A percentile compares a stretch with the other conserved stretches of the same genome.
phyloP scores from a whole-genome alignment of 305 asterid species.

The Rubia peregrina region DNA sequence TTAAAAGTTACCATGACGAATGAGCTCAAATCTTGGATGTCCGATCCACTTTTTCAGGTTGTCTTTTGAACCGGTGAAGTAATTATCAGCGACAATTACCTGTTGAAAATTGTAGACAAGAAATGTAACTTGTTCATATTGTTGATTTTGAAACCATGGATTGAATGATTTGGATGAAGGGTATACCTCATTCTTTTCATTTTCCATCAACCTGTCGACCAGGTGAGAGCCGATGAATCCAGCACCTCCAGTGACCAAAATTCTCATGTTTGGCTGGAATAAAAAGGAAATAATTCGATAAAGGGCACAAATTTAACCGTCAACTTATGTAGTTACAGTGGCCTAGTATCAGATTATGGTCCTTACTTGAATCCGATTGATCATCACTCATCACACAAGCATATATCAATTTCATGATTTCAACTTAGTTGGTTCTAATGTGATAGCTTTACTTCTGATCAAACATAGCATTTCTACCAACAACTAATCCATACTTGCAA shows the following conservation, averaged over 20 bases:
- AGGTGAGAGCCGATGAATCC: conserved; percentile 38
- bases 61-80: conserved; percentile 93
- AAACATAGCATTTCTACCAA: neutral
- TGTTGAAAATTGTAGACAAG: conserved; percentile 16
- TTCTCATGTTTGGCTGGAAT: conserved; percentile 33
- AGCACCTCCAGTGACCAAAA: conserved; percentile 39
- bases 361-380: too few relatives aligned
- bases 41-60: conserved; percentile 90
- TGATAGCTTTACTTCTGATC: neutral
- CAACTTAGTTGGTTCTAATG: neutral
- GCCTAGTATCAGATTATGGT: neutral
- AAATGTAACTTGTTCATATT: neutral
- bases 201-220: conserved; percentile 35
- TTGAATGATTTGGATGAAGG: neutral
- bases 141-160: neutral
- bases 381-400: neutral
- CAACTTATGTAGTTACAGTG: neutral
- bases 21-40: conserved; percentile 95
- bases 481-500: neutral
- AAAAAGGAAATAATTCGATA: neutral
- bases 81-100: conserved; percentile 93
- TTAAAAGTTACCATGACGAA: conserved; percentile 67
- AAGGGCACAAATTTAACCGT: neutral
- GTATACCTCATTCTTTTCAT: conserved; percentile 34
- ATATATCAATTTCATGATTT: neutral